Base-by-base conservation (phyloP, 441 rosid genomes). In the Populus hybrid region DNA sequence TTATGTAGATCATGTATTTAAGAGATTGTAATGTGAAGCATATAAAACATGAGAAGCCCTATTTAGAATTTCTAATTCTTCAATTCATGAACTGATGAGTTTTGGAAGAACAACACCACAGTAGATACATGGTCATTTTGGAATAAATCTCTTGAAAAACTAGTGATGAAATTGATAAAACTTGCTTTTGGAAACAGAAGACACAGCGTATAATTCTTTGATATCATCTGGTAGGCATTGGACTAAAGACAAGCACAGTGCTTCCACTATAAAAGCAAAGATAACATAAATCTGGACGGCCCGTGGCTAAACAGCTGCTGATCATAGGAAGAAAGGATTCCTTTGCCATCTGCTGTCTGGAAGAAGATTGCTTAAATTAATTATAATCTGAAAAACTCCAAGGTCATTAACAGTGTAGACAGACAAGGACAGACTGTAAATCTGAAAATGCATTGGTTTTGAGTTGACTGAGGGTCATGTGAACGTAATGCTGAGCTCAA, bases 171-270 rank as follows among this genome's bases (percentile, higher is more conserved):
- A 21, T 9, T 21, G 18, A n/a, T 24, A 29, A 35, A 14, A 35
- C 72, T n/a, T 35, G 72, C 24, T 35, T 76, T 64, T 65, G 69
- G 59, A 72, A 72, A 23, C 72, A 35, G 21, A 40, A 35, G 74
- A 20, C 74, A 26, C 69, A 70, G 3, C 23, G 65, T 7, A 2
- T 4, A 29, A 45, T 66, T 64, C 20, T 72, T 82, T 33, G n/a
- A 31, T 69, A 9, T 74, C 66, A 18, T 31, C 33, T 6, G 77
- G 76, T 29, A 38, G 70, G 3, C 53, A 63, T 3, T 3, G 11
- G 2, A 63, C 65, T 63, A 69, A 72, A 71, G 77, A 75, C 81
- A 80, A 74, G 69, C 67, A 79, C 16, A 77, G 75, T 74, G 77
- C 83, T 50, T 63, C 9, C 38, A 50, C 53, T 64, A 71, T 40